Percentiles rank a stretch among this genome's conserved stretches.
phyloP scores from a whole-genome alignment of 495 filamentous ascomycete genomes.

The Sordaria brevicollis region DNA sequence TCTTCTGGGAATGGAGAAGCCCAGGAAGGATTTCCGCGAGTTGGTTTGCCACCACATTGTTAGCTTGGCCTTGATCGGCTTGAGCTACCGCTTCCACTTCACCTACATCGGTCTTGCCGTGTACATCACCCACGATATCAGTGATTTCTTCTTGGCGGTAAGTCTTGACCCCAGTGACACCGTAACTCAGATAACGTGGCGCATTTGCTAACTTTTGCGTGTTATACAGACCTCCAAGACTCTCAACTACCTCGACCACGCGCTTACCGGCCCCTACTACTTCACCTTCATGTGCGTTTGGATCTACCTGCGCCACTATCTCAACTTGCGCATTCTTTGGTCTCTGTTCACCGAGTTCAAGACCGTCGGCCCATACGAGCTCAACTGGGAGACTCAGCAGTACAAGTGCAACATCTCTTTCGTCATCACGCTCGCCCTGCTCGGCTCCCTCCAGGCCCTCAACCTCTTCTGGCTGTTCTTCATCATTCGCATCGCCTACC shows the following conservation, averaged over 20 bases:
- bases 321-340: slow-evolving; percentile 82
- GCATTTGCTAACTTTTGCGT: slow-evolving; percentile 1
- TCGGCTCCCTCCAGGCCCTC: slow-evolving; percentile 65
- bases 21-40: slow-evolving; percentile 92
- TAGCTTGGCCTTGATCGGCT: slow-evolving; percentile 72
- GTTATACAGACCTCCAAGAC: slow-evolving; percentile 70
- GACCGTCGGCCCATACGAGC: slow-evolving; percentile 76
- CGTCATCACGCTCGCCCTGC: slow-evolving; percentile 57
- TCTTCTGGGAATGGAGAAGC: slow-evolving; percentile 83
- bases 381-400: slow-evolving; percentile 75
- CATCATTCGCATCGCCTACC: slow-evolving; percentile 63
- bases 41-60: slow-evolving; percentile 91
- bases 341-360: slow-evolving; percentile 80
- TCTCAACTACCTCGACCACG: slow-evolving; percentile 81
- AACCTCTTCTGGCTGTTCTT: slow-evolving; percentile 85
- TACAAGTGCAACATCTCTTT: slow-evolving; percentile 77
- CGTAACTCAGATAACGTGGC: not conserved
- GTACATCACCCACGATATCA: slow-evolving; percentile 93
- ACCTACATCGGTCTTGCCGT: slow-evolving; percentile 96
- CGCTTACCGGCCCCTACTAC: slow-evolving; percentile 73
- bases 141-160: slow-evolving; percentile 95
- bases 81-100: slow-evolving; percentile 97
- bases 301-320: slow-evolving; percentile 86
- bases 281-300: slow-evolving; percentile 71
- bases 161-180: slow-evolving; percentile 23